A percentile compares a stretch with the other conserved stretches of the same genome.
Evolutionary conservation across 106 monocot species (phyloP).

Genomic region (Dioscorea alata): DNA sequence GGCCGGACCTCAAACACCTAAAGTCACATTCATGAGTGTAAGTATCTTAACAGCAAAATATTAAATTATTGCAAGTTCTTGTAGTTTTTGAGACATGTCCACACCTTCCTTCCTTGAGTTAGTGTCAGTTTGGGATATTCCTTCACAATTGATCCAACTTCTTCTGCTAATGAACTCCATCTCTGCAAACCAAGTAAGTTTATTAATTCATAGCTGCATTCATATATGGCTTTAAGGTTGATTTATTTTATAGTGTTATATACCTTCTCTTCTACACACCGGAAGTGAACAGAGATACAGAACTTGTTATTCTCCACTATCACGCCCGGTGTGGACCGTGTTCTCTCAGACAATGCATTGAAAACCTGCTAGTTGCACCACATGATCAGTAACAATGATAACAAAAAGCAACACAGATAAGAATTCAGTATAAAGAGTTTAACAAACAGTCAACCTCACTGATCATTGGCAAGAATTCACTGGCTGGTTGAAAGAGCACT

Average conservation of each 20-base stretch:
- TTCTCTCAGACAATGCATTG: no score
- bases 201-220: background rate
- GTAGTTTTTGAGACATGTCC: no score
- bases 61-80: no score
- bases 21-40: background rate
- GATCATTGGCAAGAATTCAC: slow-evolving; percentile 80
- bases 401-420: no score
- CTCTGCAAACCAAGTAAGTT: slow-evolving; percentile 8
- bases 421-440: no score
- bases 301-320: no score
- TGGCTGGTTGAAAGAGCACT: slow-evolving; percentile 59
- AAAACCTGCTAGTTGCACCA: no score
- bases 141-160: slow-evolving; percentile 27
- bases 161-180: slow-evolving; percentile 39
- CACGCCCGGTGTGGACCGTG: no score
- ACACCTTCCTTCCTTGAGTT: slow-evolving; percentile 47
- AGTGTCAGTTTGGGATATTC: slow-evolving; percentile 29
- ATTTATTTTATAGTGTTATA: background rate
- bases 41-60: background rate
- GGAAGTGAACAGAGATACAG: no score
- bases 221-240: background rate
- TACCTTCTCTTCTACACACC: slow-evolving; percentile 29
- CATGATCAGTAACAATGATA: no score
- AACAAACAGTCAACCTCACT: slow-evolving; percentile 32
- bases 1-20: slow-evolving; percentile 72